Evolutionary conservation across 768 basidiomycete genomes (phyloP).

Genomic region (Inosperma sp.): DNA sequence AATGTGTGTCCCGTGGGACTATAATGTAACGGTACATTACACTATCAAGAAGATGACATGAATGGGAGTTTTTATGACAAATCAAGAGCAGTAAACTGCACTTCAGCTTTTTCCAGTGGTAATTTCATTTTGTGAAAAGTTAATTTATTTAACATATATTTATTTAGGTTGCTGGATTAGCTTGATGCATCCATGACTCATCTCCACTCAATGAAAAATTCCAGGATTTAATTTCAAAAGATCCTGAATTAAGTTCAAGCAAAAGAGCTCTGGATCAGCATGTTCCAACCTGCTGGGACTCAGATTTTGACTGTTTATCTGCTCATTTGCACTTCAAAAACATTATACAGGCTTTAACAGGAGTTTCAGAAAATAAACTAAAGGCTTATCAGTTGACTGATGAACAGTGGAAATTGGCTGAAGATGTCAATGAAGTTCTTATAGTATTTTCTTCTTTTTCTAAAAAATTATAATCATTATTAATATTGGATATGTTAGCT

Average conservation of each 20-base stretch:
- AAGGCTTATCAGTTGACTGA: conserved; percentile 18
- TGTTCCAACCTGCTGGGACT: conserved; percentile 31
- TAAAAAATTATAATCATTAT: background rate
- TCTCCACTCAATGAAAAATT: conserved; percentile 24
- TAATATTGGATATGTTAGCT: conserved; percentile 16
- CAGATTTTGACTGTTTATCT: conserved; percentile 24
- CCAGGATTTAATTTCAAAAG: conserved; percentile 16
- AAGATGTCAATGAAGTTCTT: conserved; percentile 23
- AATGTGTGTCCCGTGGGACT: too few relatives aligned
- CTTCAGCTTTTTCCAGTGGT: conserved; percentile 14
- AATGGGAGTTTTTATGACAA: conserved; percentile 4
- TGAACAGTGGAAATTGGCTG: conserved; percentile 25
- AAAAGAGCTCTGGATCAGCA: conserved; percentile 19
- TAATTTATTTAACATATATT: background rate
- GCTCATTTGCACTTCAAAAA: conserved; percentile 24
- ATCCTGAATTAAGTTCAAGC: conserved; percentile 7
- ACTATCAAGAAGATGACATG: conserved; percentile 9
- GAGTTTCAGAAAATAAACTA: conserved; percentile 12
- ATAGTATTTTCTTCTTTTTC: conserved; percentile 12
- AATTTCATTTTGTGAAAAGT: background rate
- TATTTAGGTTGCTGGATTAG: background rate
- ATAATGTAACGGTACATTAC: too few relatives aligned
- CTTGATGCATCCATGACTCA: conserved; percentile 20
- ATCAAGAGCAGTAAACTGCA: conserved; percentile 5
- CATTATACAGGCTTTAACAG: conserved; percentile 22